Evolutionary conservation across 2,329 filamentous ascomycete species (phyloP).

Genomic region (Emergomyces orientalis): DNA sequence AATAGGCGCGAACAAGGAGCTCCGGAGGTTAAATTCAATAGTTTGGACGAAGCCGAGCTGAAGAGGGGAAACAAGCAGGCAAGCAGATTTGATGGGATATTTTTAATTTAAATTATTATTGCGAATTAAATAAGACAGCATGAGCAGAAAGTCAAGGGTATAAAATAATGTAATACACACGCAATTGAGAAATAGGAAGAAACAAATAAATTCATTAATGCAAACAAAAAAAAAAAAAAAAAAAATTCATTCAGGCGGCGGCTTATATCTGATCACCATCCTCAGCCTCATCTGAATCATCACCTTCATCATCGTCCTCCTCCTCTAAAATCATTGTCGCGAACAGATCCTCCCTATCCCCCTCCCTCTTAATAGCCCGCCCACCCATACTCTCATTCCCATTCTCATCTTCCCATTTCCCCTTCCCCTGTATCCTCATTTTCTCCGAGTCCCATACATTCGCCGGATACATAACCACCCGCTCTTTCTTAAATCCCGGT

Average conservation of each 20-base stretch:
- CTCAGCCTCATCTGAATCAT: background rate
- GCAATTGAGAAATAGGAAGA: background rate
- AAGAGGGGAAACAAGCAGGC: background rate
- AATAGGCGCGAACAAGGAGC: background rate
- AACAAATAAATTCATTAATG: background rate
- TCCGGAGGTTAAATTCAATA: background rate
- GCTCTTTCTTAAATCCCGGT: background rate
- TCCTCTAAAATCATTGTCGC: conserved; percentile 7
- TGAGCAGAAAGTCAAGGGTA: too few relatives aligned
- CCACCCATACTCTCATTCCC: background rate
- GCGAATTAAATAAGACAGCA: too few relatives aligned
- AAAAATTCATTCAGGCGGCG: background rate
- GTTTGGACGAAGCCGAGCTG: background rate
- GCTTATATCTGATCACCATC: background rate
- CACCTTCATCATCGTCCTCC: background rate
- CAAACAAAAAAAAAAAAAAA: background rate
- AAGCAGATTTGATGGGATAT: background rate
- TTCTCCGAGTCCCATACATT: background rate
- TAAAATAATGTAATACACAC: background rate
- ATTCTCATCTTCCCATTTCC: background rate
- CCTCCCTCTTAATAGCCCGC: background rate
- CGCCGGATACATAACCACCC: background rate
- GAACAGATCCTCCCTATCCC: background rate
- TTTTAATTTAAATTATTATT: background rate
- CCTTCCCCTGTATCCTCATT: background rate